Percentiles rank a stretch among this genome's conserved stretches.
phyloP scores from a whole-genome alignment of 306 rosid genomes.

The Dryas drummondii region DNA sequence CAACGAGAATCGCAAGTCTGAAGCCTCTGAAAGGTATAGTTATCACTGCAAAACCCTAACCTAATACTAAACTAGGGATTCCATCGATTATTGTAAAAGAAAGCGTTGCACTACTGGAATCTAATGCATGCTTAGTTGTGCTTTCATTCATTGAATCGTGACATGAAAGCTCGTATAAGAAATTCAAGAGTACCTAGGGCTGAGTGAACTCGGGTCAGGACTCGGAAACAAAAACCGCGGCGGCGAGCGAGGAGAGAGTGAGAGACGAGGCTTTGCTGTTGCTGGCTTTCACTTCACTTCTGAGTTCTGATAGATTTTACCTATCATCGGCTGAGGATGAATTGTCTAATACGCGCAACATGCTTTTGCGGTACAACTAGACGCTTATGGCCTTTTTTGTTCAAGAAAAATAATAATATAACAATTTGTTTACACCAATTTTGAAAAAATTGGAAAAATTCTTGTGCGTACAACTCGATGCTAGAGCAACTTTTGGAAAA shows the following conservation, averaged over 20 bases:
- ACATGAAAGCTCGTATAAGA: not conserved
- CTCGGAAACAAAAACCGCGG: conserved; percentile 7
- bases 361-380: not conserved
- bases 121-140: not conserved
- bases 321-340: not conserved
- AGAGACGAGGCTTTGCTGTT: not conserved
- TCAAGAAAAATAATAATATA: too few species aligned
- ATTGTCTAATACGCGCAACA: not conserved
- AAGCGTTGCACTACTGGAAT: not conserved
- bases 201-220: conserved; percentile 12
- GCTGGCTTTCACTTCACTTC: not conserved
- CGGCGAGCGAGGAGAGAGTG: not conserved
- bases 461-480: too few species aligned
- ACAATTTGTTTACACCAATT: too few species aligned
- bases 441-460: too few species aligned
- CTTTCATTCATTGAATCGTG: not conserved
- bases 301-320: not conserved
- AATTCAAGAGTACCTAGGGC: conserved; percentile 16
- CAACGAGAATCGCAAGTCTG: not conserved
- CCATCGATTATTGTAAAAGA: not conserved
- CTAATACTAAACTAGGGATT: conserved; percentile 1
- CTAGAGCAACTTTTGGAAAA: too few species aligned
- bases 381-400: too few species aligned
- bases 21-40: not conserved
- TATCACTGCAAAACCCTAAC: not conserved